Percentiles rank a stretch among this genome's conserved stretches.
phyloP scores from a whole-genome alignment of 345 rosid species.

The Eucalyptus tenuipes region DNA sequence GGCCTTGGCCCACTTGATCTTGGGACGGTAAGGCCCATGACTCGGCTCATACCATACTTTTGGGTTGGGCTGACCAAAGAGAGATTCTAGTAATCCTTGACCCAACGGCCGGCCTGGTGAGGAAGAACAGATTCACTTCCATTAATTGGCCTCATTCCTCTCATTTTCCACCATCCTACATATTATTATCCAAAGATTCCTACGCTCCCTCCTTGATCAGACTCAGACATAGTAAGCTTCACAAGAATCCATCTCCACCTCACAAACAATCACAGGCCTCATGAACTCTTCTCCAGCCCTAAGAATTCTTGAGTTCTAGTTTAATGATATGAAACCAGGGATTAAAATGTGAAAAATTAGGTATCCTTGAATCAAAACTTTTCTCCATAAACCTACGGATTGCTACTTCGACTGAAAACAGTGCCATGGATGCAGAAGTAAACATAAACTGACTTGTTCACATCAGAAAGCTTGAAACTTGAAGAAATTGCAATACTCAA shows the following conservation, averaged over 20 bases:
- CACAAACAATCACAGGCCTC: not conserved
- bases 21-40: not conserved
- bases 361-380: not conserved
- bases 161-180: not conserved
- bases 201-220: not conserved
- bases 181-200: not conserved
- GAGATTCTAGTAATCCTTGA: not conserved
- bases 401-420: not conserved
- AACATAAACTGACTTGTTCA: not conserved
- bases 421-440: fast-evolving
- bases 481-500: not conserved
- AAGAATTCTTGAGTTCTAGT: not conserved
- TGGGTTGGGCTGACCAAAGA: not conserved
- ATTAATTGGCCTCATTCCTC: not conserved
- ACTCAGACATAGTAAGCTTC: not conserved
- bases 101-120: not conserved
- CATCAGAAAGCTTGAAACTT: not conserved
- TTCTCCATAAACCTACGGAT: not conserved
- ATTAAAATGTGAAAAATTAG: not conserved
- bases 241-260: not conserved
- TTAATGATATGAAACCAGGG: not conserved
- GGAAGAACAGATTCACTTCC: too few relatives aligned
- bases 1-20: not conserved
- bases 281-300: not conserved
- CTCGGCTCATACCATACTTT: not conserved